Evolutionary conservation across 441 rosid genomes (phyloP), one percentile per base, ranked within the genome.

Genomic region (Adansonia grandidieri): DNA sequence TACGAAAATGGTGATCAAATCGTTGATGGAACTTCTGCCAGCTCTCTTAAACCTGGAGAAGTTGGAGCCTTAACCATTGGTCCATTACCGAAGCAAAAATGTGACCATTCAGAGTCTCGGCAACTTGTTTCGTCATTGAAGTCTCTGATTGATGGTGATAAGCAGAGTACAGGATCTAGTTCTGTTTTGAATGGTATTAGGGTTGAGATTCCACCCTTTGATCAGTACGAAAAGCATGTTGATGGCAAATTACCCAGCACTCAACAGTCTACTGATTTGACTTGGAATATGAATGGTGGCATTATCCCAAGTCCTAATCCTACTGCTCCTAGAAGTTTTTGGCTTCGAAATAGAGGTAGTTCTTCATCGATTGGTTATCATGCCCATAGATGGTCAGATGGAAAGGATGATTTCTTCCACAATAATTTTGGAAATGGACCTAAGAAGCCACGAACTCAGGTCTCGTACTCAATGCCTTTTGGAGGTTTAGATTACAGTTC

Each of bases 361-460:
- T 74, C 19, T 15, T 14, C 87, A 62, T 82, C 86, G 70, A 79
- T 74, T 81, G 91, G 90, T 57, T 77, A 81, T 83, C 86, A 83
- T 76, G 75, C 86, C 17, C 93, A 82, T 84, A 89, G 96, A 75
- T 91, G 96, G 98, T 86, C 92, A 11, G 96, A 91, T 78, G 87
- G 88, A 71, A 96, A 86, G 85, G 79, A 84, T 69, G 96, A 89
- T 14, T 79, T 86, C 78, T 78, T 86, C 72, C 87, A 84, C 69
- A 84, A 82, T 80, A 88, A 86, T 82, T 89, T 96, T 84, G 88
- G 91, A 70, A 89, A 77, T 84, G 93, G 97, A 82, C 97, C 98
- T 15, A 94, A 91, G 91, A 91, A 89, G 84, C 97, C 90, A 6
- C 91, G 96, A n/a, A 96, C 99, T 15, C 96, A 90, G 82, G 98